These are phyloP conservation scores for Lipomyces sp. DNA, from an alignment of 805 yeast genomes.

Conservation along the genomic window DNA sequence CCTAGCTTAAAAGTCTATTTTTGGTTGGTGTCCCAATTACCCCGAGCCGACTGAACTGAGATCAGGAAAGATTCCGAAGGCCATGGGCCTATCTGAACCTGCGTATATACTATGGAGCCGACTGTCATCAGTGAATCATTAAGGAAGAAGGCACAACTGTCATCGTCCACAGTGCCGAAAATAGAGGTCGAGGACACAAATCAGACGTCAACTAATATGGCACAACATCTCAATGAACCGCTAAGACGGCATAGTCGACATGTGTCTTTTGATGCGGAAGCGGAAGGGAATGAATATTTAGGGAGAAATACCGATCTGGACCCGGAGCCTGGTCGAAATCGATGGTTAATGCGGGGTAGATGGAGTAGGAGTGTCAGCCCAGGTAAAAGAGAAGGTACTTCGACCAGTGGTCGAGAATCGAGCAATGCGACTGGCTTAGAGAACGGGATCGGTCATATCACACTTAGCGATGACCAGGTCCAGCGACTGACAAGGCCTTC, in stretches of 20 bases:
- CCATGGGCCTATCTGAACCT: too few species aligned
- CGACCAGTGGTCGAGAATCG: neutral
- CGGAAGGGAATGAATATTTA: neutral
- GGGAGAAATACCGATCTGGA: neutral
- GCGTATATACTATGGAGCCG: too few species aligned
- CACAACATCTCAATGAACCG: neutral
- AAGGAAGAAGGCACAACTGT: neutral
- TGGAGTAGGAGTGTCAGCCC: conserved; percentile 24
- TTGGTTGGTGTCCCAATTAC: too few species aligned
- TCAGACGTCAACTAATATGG: neutral
- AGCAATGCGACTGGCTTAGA: neutral
- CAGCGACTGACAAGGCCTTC: neutral
- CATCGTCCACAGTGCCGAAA: neutral
- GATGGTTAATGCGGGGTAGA: conserved; percentile 5
- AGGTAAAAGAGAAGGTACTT: neutral
- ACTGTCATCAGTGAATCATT: neutral
- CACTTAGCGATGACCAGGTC: neutral
- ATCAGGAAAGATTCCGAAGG: too few species aligned
- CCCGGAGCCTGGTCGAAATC: conserved; percentile 6
- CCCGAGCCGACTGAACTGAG: too few species aligned
- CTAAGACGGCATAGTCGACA: conserved; percentile 2
- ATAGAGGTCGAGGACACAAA: conserved; percentile 5
- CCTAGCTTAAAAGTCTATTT: too few species aligned
- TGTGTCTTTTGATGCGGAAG: conserved; percentile 18
- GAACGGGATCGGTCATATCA: too few species aligned